phyloP scores from a whole-genome alignment of 306 rosid species.

The Carpinus fangiana region DNA sequence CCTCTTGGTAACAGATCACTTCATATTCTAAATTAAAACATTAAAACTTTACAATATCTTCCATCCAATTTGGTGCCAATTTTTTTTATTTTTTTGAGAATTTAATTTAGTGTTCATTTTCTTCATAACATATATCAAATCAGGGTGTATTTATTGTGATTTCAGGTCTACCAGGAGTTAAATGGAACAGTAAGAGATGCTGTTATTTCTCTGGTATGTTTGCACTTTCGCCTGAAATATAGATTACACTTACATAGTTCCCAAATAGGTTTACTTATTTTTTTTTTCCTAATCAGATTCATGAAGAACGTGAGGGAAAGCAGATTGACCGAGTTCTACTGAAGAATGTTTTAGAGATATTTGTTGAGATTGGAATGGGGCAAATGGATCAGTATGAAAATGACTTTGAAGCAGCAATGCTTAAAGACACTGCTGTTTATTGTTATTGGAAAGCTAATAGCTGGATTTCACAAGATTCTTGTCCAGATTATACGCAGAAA shows the following conservation, averaged over 20 bases:
- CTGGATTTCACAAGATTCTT: slow-evolving; percentile 61
- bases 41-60: background rate
- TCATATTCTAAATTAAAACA: background rate
- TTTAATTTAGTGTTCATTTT: background rate
- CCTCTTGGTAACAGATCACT: background rate
- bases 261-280: background rate
- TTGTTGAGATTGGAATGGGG: slow-evolving; percentile 61
- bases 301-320: slow-evolving; percentile 58
- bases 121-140: background rate
- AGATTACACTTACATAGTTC: background rate
- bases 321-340: slow-evolving; percentile 59
- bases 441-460: slow-evolving; percentile 50
- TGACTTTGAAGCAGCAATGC: slow-evolving; percentile 54
- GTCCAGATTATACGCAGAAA: slow-evolving; percentile 52
- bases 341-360: slow-evolving; percentile 54
- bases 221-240: background rate
- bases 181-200: slow-evolving; percentile 62
- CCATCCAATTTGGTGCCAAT: background rate
- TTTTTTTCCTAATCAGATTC: slow-evolving; percentile 36
- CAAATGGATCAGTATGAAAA: slow-evolving; percentile 50
- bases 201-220: slow-evolving; percentile 61
- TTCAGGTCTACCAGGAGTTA: slow-evolving; percentile 64
- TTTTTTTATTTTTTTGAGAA: background rate
- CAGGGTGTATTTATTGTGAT: slow-evolving; percentile 6
- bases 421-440: slow-evolving; percentile 45